A percentile compares a stretch with the other conserved stretches of the same genome.
Evolutionary conservation across 2,329 filamentous ascomycete genomes (phyloP).

Genomic region (Alternaria viburni): DNA sequence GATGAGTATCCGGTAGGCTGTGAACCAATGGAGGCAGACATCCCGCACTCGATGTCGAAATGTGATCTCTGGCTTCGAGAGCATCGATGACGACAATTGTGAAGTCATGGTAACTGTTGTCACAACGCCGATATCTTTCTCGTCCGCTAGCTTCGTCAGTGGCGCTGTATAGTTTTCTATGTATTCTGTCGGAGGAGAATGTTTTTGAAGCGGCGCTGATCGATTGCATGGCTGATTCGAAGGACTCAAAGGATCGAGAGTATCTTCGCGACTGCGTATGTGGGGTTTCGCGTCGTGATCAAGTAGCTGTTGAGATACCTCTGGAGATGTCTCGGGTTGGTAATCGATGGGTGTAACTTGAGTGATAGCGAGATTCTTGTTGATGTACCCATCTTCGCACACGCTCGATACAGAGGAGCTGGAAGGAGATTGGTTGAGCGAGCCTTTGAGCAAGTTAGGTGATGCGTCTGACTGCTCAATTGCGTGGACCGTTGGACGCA

Average conservation of each 20-base stretch:
- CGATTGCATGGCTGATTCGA: not conserved
- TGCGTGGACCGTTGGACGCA: not conserved
- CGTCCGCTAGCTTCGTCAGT: not conserved
- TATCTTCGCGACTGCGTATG: not conserved
- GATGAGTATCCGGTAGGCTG: conserved; percentile 25
- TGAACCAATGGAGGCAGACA: conserved; percentile 21
- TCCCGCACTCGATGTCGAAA: not conserved
- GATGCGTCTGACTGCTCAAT: not conserved
- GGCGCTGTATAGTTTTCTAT: not conserved
- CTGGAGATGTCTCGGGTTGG: not conserved
- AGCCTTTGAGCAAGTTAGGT: not conserved
- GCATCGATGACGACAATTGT: not conserved
- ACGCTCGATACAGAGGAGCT: not conserved
- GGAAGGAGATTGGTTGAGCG: not conserved
- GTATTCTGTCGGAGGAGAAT: not conserved
- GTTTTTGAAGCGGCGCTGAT: not conserved
- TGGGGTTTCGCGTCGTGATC: not conserved
- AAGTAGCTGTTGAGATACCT: not conserved
- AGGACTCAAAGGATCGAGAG: not conserved
- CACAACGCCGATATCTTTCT: not conserved
- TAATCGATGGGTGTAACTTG: not conserved
- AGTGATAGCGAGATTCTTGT: not conserved
- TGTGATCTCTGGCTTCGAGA: not conserved
- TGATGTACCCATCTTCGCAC: not conserved
- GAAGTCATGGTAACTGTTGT: not conserved